Evolutionary conservation across 2,329 filamentous ascomycete species (phyloP).

Genomic region (Penicillium sp.): DNA sequence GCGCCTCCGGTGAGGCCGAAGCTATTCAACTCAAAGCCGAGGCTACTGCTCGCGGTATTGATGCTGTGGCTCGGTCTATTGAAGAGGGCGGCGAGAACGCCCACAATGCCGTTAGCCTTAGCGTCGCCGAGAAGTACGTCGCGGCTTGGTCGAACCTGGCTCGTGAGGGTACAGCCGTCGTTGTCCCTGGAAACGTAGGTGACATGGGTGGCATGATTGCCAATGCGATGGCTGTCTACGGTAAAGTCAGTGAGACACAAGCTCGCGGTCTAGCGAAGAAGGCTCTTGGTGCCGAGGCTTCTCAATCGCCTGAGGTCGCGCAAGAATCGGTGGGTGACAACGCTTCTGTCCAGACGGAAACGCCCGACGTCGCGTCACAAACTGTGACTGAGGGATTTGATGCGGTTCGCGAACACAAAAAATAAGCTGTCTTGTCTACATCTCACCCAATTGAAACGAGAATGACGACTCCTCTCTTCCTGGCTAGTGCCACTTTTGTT

Average conservation of each 20-base stretch:
- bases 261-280: slow-evolving; percentile 60
- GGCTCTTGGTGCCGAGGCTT: slow-evolving; percentile 29
- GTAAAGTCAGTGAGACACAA: slow-evolving; percentile 84
- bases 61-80: slow-evolving; percentile 78
- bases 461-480: slow-evolving; percentile 13
- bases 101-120: slow-evolving; percentile 80
- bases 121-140: slow-evolving; percentile 96
- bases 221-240: slow-evolving; percentile 90
- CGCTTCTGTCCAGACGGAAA: slow-evolving; percentile 13
- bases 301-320: slow-evolving; percentile 10
- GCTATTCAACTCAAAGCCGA: slow-evolving; percentile 83
- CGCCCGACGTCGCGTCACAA: slow-evolving; percentile 46
- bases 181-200: slow-evolving; percentile 94
- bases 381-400: slow-evolving; percentile 54
- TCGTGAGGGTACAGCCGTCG: slow-evolving; percentile 91
- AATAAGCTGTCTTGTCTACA: slow-evolving; percentile 16
- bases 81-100: slow-evolving; percentile 71
- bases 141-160: slow-evolving; percentile 91
- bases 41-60: slow-evolving; percentile 86
- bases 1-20: slow-evolving; percentile 87
- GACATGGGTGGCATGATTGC: slow-evolving; percentile 97
- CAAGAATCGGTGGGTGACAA: slow-evolving; percentile 25
- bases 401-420: slow-evolving; percentile 36
- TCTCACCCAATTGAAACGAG: slow-evolving; percentile 6
- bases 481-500: slow-evolving; percentile 1